Base-by-base conservation (phyloP, 2,329 filamentous ascomycete species). In the Podosphaera aphanis region DNA sequence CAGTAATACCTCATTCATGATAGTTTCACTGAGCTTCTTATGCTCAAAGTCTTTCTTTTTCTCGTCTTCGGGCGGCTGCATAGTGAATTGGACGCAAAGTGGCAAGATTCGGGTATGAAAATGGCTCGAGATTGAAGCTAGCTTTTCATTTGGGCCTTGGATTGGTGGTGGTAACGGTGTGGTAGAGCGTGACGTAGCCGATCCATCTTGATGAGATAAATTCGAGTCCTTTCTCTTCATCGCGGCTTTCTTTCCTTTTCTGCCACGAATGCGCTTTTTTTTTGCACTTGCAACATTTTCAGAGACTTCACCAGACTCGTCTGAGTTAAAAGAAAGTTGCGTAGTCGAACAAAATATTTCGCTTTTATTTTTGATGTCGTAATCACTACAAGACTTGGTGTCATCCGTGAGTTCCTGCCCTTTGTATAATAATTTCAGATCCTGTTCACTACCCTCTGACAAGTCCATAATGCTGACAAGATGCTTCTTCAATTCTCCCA, bases 41-140 rank as follows among this genome's bases (percentile, higher is more conserved):
- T 88, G 78, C 56, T 86, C 79, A 29, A 84, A 81, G 13, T 71
- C 70, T 43, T 72, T 66, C 66, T 80, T 83, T 59, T 77, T 76
- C 35, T 63, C 56, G 44, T 84, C 79, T 2, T 61, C 58, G 0
- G 83, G 82, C 10, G 83, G 77, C 7, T 68, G 64, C 5, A 63
- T 64, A 18, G 70, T 68, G 57, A 74, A 88, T 20, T 74, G 62
- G 3, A 69, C 61, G 53, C 76, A 82, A 5, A 77, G 59, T 1
- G 80, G 79, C n/a, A 78, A 61, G 50, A 81, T 71, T 46, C 74
- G 69, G 23, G 64, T 66, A 39, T 71, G 67, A 55, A 86, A 81
- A 52, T 79, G 73, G 29, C 64, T 62, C 11, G 71, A 66, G 45
- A 88, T 70, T n/a, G 69, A 70, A 36, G 78, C 69, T 10, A 90